Conservation (phyloP, 257 asterid species). For the Sherardia arvensis region DNA sequence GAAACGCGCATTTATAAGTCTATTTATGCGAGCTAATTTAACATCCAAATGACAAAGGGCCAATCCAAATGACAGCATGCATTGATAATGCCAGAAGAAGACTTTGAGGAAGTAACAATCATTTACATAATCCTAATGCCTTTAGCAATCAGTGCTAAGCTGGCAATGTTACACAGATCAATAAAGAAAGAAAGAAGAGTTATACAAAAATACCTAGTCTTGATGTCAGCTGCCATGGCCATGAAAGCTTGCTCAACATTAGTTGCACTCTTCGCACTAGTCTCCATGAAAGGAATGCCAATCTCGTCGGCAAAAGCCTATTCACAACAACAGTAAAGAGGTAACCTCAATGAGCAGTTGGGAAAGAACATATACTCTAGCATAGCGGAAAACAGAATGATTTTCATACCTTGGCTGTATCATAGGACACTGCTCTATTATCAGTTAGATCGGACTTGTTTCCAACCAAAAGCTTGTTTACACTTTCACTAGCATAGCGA, state of each 20-base stretch:
- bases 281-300: slow-evolving; percentile 79
- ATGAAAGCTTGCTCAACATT: slow-evolving; percentile 83
- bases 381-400: not conserved
- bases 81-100: not conserved
- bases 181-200: not conserved
- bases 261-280: slow-evolving; percentile 63
- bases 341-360: not conserved
- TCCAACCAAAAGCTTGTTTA: slow-evolving; percentile 77
- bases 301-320: slow-evolving; percentile 83
- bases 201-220: slow-evolving; percentile 45
- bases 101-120: not conserved
- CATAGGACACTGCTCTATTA: slow-evolving; percentile 62
- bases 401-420: slow-evolving; percentile 55
- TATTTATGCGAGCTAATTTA: not conserved
- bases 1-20: not conserved
- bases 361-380: not conserved
- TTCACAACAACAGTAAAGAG: slow-evolving; percentile 8
- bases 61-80: not conserved
- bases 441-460: slow-evolving; percentile 64
- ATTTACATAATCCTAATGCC: no score
- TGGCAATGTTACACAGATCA: not conserved
- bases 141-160: not conserved
- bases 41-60: not conserved
- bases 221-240: slow-evolving; percentile 74
- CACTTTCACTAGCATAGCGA: slow-evolving; percentile 79